phyloP scores from a whole-genome alignment of 2,329 filamentous ascomycete genomes.

The Verticillium dahliae region DNA sequence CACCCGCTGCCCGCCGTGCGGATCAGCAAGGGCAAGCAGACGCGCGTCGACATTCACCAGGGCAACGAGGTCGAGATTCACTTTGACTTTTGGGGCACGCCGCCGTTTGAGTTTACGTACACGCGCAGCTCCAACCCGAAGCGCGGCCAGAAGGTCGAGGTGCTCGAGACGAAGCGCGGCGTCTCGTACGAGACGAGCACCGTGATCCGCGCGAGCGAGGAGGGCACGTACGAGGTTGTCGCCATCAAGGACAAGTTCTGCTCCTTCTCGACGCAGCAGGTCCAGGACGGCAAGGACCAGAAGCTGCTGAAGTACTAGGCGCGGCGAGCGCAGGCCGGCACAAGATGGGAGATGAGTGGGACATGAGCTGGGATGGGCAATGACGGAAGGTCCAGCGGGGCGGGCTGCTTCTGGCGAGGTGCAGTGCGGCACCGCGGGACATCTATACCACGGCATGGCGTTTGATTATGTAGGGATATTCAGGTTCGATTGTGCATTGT shows the following conservation, averaged over 20 bases:
- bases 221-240: slow-evolving; percentile 96
- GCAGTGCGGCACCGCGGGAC: slow-evolving; percentile 8
- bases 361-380: neutral
- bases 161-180: slow-evolving; percentile 89
- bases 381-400: neutral
- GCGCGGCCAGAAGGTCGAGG: slow-evolving; percentile 68
- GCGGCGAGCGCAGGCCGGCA: too few relatives aligned
- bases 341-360: neutral
- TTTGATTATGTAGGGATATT: slow-evolving; percentile 10
- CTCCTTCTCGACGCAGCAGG: slow-evolving; percentile 70
- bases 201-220: slow-evolving; percentile 77
- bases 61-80: slow-evolving; percentile 88
- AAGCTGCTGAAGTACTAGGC: slow-evolving; percentile 18
- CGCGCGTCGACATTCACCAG: slow-evolving; percentile 90
- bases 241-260: slow-evolving; percentile 93
- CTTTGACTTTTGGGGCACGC: slow-evolving; percentile 92
- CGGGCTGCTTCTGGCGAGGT: neutral
- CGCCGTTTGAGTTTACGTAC: slow-evolving; percentile 97
- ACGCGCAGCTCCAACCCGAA: slow-evolving; percentile 82
- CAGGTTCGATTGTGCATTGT: slow-evolving; percentile 7
- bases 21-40: slow-evolving; percentile 76
- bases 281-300: slow-evolving; percentile 40
- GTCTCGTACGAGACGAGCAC: slow-evolving; percentile 76
- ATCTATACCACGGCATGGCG: slow-evolving; percentile 33
- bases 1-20: slow-evolving; percentile 89